A percentile compares a stretch with the other conserved stretches of the same genome.
Evolutionary conservation across 2,329 filamentous ascomycete species (phyloP).

Genomic region (Trichophyton mentagrophytes): DNA sequence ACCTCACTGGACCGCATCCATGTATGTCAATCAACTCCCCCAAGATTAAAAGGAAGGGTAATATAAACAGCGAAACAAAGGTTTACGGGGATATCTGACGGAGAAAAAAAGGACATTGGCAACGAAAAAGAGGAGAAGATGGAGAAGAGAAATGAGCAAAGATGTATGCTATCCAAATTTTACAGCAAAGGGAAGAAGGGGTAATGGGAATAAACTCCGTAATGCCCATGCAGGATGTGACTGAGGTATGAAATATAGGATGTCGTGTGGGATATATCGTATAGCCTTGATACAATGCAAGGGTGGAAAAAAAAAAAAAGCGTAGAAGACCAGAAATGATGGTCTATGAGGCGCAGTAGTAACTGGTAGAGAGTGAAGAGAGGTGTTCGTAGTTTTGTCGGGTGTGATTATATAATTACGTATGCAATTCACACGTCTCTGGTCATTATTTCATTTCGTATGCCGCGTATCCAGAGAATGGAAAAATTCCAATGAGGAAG

Average conservation of each 20-base stretch:
- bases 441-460: constrained; percentile 1
- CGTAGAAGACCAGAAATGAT: not conserved
- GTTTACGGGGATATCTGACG: constrained; percentile 1
- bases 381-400: not conserved
- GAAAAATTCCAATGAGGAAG: not conserved
- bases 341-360: not conserved
- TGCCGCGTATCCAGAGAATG: not conserved
- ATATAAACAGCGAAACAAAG: not conserved
- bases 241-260: not conserved
- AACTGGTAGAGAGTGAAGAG: not conserved
- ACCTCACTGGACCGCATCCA: not conserved
- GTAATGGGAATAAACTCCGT: not conserved
- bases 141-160: not conserved
- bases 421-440: not conserved
- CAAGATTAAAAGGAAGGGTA: not conserved
- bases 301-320: not conserved
- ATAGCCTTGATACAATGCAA: not conserved
- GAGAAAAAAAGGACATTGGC: not conserved
- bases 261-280: not conserved
- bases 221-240: not conserved
- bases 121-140: not conserved
- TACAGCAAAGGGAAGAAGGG: not conserved
- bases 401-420: not conserved
- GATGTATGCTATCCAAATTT: constrained; percentile 1
- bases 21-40: not conserved